phyloP scores from a whole-genome alignment of 768 basidiomycete genomes.

The Mycena kentingensis region DNA sequence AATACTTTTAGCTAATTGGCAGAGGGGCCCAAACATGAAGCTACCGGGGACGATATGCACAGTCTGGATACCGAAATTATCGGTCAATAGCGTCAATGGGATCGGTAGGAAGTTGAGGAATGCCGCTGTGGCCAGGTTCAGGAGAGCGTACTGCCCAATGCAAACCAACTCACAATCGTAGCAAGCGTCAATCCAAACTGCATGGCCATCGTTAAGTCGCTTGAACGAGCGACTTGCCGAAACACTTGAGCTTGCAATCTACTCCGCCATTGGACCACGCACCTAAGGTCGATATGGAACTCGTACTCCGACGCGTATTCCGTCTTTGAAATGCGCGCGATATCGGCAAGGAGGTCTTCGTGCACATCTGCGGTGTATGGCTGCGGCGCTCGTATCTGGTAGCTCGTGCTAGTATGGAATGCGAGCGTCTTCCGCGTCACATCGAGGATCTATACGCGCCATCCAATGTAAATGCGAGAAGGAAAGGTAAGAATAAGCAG shows the following conservation, averaged over 20 bases:
- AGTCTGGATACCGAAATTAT: slow-evolving; percentile 43
- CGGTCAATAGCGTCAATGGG: slow-evolving; percentile 52
- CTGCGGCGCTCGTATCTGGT: slow-evolving; percentile 53
- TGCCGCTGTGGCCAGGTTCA: no score
- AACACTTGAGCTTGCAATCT: no score
- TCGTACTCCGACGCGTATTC: slow-evolving; percentile 54
- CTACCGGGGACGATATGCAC: slow-evolving; percentile 55
- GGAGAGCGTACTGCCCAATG: no score
- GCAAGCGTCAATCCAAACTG: slow-evolving; percentile 57
- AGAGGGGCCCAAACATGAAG: no score
- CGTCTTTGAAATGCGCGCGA: slow-evolving; percentile 47
- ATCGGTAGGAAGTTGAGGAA: slow-evolving; percentile 53
- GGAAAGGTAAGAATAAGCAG: background rate
- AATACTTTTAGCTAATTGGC: no score
- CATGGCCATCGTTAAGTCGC: slow-evolving; percentile 61
- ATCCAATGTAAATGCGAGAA: slow-evolving; percentile 20
- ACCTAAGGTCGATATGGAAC: slow-evolving; percentile 57
- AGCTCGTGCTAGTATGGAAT: slow-evolving; percentile 65
- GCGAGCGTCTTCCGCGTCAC: slow-evolving; percentile 59
- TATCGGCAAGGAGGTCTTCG: slow-evolving; percentile 54
- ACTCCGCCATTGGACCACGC: no score
- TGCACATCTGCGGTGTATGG: slow-evolving; percentile 58
- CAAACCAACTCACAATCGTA: no score
- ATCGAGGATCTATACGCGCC: slow-evolving; percentile 44
- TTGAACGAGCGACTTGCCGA: slow-evolving; percentile 57